Evolutionary conservation across 768 basidiomycete species (phyloP).

Genomic region (Tremella yokohamensis): DNA sequence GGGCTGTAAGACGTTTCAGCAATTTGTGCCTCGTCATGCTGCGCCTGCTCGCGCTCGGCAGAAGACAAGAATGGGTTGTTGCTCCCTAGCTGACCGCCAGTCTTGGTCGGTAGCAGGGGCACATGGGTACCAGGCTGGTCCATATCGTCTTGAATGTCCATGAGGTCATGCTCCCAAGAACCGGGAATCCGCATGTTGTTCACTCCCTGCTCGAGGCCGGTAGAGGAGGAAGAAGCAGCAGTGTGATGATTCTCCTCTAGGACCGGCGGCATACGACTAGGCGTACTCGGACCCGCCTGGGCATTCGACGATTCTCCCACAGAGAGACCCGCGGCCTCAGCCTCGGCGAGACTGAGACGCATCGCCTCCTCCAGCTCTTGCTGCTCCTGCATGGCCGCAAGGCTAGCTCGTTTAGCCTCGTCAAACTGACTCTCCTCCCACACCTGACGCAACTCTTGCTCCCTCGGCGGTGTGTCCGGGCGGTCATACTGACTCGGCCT

Average conservation of each 20-base stretch:
- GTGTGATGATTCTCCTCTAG: not conserved
- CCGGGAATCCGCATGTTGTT: not conserved
- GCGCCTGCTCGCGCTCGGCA: slow-evolving; percentile 22
- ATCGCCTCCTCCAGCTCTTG: slow-evolving; percentile 43
- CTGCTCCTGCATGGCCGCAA: slow-evolving; percentile 31
- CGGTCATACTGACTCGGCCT: slow-evolving; percentile 3
- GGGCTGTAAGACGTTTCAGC: too few relatives aligned
- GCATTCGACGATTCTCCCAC: not conserved
- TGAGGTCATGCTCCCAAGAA: not conserved
- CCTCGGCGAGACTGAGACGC: slow-evolving; percentile 34
- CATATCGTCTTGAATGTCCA: slow-evolving; percentile 16
- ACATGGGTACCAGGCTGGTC: slow-evolving; percentile 7
- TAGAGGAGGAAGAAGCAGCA: not conserved
- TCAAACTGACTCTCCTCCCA: slow-evolving; percentile 44
- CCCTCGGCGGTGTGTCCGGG: slow-evolving; percentile 13
- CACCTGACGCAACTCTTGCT: slow-evolving; percentile 27
- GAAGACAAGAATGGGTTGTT: slow-evolving; percentile 45
- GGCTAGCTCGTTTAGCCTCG: slow-evolving; percentile 38
- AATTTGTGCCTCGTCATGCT: slow-evolving; percentile 6
- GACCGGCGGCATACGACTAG: not conserved
- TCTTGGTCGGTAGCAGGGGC: slow-evolving; percentile 25
- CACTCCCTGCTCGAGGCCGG: not conserved
- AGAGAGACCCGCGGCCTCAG: slow-evolving; percentile 12
- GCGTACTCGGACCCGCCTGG: not conserved
- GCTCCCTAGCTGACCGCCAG: slow-evolving; percentile 31